Percentiles rank a stretch among this genome's conserved stretches.
phyloP scores from a whole-genome alignment of 805 yeast species.

The Schizosaccharomyces octosporus region DNA sequence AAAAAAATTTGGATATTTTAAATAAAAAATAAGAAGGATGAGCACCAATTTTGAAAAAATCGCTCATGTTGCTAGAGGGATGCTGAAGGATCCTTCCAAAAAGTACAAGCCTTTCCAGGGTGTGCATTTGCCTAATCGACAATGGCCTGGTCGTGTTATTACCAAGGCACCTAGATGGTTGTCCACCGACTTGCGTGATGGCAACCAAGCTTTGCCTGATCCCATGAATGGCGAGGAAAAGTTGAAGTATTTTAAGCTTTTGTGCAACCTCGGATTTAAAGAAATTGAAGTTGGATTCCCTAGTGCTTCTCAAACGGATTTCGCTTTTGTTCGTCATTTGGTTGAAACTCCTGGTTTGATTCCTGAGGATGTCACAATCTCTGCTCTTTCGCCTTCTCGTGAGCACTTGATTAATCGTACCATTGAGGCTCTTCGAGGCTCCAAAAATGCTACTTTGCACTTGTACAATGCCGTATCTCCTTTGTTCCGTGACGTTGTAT shows the following conservation, averaged over 20 bases:
- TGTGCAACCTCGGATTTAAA: constrained; percentile 51
- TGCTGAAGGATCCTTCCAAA: constrained; percentile 29
- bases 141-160: constrained; percentile 42
- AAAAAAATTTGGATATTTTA: no score
- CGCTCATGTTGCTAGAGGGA: constrained; percentile 1
- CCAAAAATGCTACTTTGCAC: constrained; percentile 52
- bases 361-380: constrained; percentile 55
- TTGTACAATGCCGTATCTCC: constrained; percentile 55
- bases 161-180: constrained; percentile 56
- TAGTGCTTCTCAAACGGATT: constrained; percentile 55
- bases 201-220: constrained; percentile 58
- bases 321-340: constrained; percentile 56
- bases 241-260: constrained; percentile 39
- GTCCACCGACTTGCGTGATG: constrained; percentile 63
- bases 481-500: constrained; percentile 47
- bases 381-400: constrained; percentile 54
- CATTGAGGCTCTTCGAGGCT: constrained; percentile 47
- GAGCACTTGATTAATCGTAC: constrained; percentile 49
- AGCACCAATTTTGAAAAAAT: background rate
- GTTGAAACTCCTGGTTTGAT: constrained; percentile 27
- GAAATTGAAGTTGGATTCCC: constrained; percentile 72
- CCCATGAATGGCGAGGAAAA: constrained; percentile 70
- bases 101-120: constrained; percentile 37
- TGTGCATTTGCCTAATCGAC: constrained; percentile 32
- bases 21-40: background rate